Conservation (phyloP, 75 land plant genomes). For the Ceratopteris richardii region DNA sequence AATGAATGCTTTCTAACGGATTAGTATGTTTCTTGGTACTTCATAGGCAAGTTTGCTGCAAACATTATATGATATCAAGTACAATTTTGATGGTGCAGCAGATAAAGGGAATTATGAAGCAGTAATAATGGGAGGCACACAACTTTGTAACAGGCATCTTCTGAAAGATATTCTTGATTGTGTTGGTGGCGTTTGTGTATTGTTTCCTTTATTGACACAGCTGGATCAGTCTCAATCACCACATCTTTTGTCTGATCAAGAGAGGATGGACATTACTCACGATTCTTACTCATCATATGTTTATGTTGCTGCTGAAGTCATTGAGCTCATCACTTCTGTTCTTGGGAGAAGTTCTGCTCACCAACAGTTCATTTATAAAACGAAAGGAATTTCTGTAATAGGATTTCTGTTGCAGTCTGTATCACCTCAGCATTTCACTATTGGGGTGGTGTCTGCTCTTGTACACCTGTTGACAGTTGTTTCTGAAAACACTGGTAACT, state of each 20-base stretch:
- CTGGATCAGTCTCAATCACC: conserved; percentile 33
- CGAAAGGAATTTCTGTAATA: conserved; percentile 67
- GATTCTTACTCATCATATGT: conserved; percentile 20
- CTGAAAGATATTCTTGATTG: conserved; percentile 79
- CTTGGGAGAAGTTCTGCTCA: conserved; percentile 67
- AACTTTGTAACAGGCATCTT: conserved; percentile 73
- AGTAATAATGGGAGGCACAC: conserved; percentile 60
- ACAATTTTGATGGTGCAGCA: conserved; percentile 33
- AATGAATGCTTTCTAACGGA: too few species aligned
- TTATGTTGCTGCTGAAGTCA: conserved; percentile 65
- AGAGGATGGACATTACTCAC: not conserved
- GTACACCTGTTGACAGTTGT: conserved; percentile 52
- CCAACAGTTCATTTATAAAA: conserved; percentile 77
- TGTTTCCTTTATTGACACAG: conserved; percentile 82
- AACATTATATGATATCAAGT: conserved; percentile 66
- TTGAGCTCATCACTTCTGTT: conserved; percentile 73
- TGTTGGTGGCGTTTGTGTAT: conserved; percentile 92
- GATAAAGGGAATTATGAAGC: conserved; percentile 57
- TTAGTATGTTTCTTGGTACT: too few species aligned
- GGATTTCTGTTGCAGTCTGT: conserved; percentile 88
- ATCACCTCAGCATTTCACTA: conserved; percentile 64
- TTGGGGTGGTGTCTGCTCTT: conserved; percentile 56
- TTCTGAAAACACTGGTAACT: conserved; percentile 48
- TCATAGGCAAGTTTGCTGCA: conserved; percentile 79
- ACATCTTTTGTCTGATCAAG: not conserved